Base-by-base conservation (phyloP, 2,329 filamentous ascomycete species). In the Botrytis fragariae region DNA sequence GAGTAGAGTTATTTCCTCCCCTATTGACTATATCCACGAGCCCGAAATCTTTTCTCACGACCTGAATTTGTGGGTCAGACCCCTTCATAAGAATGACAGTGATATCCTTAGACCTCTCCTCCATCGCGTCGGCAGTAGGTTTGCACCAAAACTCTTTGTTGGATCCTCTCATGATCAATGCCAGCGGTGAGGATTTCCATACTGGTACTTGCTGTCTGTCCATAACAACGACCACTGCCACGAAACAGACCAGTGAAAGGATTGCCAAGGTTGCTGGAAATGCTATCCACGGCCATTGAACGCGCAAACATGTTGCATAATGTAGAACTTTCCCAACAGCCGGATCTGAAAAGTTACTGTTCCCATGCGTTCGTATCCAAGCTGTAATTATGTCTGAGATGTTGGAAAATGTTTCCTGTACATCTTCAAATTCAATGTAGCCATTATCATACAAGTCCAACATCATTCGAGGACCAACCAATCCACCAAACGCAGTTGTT, bases 401-500 rank as follows among this genome's bases (percentile, higher is more conserved):
- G 8, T 57, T 57, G 18, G n/a, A 57, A 29, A 57, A 29, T 18
- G n/a, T 29, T 29, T 32, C 51, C n/a, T 32, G 14, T 18, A 57
- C 3, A 57, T 57, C 2, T 57, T 57, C 3, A 29, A 57, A 57
- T 16, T 32, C 51, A 29, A 57, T 57, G 7, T 57, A 8, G n/a
- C 51, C n/a, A 9, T 18, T 8, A 4, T 18, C 1, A 29, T 57
- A 57, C 9, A 57, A 18, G 6, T 29, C 51, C 14, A 57, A 1
- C 51, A 57, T 29, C n/a, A 57, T 57, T 29, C 14, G n/a, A 16
- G 14, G 51, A 32, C 51, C 51, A 29, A 3, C 0, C 18, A 45
- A 8, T 20, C 0, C 1, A 3, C 0, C 1, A 45, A 45, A 45
- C 0, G 1, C 0, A 7, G 44, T 3, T 44, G 6, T 44, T 18